phyloP scores from a whole-genome alignment of 2,329 filamentous ascomycete genomes.

The Aspergillus pseudoviridinutans region DNA sequence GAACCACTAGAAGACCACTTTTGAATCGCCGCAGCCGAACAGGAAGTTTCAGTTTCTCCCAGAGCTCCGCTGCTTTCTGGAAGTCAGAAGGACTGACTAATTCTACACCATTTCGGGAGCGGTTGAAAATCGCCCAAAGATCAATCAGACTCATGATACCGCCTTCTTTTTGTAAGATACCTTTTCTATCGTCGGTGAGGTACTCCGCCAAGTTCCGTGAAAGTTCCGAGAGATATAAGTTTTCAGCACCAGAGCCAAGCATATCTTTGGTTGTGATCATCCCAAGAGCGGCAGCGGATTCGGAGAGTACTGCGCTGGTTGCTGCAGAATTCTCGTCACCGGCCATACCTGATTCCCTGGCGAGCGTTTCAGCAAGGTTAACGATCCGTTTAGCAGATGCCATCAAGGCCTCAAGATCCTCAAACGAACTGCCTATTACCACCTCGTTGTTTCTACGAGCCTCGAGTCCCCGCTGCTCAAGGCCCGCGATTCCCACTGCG shows the following conservation, averaged over 20 bases:
- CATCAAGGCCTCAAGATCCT: slow-evolving; percentile 95
- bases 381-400: slow-evolving; percentile 95
- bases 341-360: slow-evolving; percentile 60
- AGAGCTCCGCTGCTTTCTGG: slow-evolving; percentile 80
- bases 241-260: slow-evolving; percentile 74
- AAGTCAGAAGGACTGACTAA: slow-evolving; percentile 90
- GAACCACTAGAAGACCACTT: slow-evolving; percentile 90
- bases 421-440: slow-evolving; percentile 89
- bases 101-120: slow-evolving; percentile 87
- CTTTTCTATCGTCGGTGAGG: slow-evolving; percentile 76
- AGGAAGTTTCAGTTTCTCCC: slow-evolving; percentile 82
- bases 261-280: slow-evolving; percentile 95
- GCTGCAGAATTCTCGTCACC: slow-evolving; percentile 61
- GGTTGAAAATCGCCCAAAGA: slow-evolving; percentile 92
- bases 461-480: slow-evolving; percentile 80
- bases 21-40: slow-evolving; percentile 85
- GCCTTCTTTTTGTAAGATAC: slow-evolving; percentile 72
- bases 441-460: slow-evolving; percentile 88
- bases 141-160: slow-evolving; percentile 89
- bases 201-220: slow-evolving; percentile 84
- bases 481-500: slow-evolving; percentile 81
- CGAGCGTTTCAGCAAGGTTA: slow-evolving; percentile 83
- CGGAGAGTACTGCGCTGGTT: slow-evolving; percentile 69
- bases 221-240: slow-evolving; percentile 83
- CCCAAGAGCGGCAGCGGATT: slow-evolving; percentile 78